Evolutionary conservation across 2,329 filamentous ascomycete species (phyloP).

Genomic region (Septoria petroselini): DNA sequence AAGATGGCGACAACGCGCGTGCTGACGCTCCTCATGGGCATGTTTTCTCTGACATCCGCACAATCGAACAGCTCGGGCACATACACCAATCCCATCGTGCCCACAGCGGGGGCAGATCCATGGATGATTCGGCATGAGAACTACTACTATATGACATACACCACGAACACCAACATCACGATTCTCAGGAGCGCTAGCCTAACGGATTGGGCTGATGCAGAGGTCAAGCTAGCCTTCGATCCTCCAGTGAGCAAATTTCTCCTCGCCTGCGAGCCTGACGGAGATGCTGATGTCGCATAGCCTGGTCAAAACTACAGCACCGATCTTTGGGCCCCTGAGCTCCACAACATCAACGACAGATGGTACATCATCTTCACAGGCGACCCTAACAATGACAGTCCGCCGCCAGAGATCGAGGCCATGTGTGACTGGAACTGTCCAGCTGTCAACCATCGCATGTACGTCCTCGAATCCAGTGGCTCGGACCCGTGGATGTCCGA

Average conservation of each 20-base stretch:
- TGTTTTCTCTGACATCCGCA: slow-evolving; percentile 17
- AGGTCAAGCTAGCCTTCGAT: slow-evolving; percentile 44
- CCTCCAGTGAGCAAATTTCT: slow-evolving; percentile 34
- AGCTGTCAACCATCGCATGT: slow-evolving; percentile 53
- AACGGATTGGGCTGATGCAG: slow-evolving; percentile 47
- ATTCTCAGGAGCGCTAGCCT: slow-evolving; percentile 43
- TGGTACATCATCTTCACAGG: slow-evolving; percentile 56
- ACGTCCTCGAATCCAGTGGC: slow-evolving; percentile 46
- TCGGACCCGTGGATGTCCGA: slow-evolving; percentile 47
- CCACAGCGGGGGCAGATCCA: slow-evolving; percentile 45
- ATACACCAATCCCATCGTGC: slow-evolving; percentile 48
- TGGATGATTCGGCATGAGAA: slow-evolving; percentile 45
- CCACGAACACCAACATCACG: slow-evolving; percentile 45
- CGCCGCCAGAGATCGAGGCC: slow-evolving; percentile 49
- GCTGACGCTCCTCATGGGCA: slow-evolving; percentile 14
- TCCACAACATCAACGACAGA: slow-evolving; percentile 46
- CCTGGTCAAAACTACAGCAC: slow-evolving; percentile 46
- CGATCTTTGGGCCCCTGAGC: slow-evolving; percentile 51
- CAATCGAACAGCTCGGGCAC: slow-evolving; percentile 33
- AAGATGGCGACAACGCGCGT: background rate
- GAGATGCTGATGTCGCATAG: slow-evolving; percentile 9
- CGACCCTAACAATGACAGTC: slow-evolving; percentile 47
- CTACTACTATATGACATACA: slow-evolving; percentile 48
- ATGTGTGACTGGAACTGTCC: slow-evolving; percentile 49
- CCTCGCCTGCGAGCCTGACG: background rate